These are phyloP conservation scores for Sarocladiaceae sp. DNA, from an alignment of 2,329 filamentous ascomycete genomes.

Conservation along the genomic window DNA sequence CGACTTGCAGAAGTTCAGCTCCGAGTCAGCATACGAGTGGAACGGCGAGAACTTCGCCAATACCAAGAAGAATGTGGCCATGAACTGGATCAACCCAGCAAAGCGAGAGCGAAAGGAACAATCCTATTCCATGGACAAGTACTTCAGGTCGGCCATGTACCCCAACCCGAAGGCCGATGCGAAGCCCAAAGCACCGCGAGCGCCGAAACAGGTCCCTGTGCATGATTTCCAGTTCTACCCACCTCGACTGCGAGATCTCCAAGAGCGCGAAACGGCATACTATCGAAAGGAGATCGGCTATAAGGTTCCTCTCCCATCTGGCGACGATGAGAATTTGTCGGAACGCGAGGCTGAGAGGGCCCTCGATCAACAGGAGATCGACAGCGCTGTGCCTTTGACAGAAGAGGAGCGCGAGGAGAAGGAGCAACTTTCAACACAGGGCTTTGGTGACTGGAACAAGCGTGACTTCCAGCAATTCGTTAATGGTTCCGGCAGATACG, in stretches of 20 bases:
- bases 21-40: constrained; percentile 97
- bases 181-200: constrained; percentile 91
- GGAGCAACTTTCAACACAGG: constrained; percentile 69
- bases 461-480: constrained; percentile 98
- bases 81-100: constrained; percentile 95
- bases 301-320: constrained; percentile 84
- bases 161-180: constrained; percentile 74
- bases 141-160: constrained; percentile 87
- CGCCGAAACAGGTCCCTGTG: constrained; percentile 84
- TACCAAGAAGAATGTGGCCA: constrained; percentile 83
- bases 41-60: constrained; percentile 94
- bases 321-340: constrained; percentile 77
- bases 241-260: constrained; percentile 72
- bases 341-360: constrained; percentile 84
- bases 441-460: constrained; percentile 92
- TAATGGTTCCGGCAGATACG: constrained; percentile 90
- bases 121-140: constrained; percentile 97
- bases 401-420: constrained; percentile 89
- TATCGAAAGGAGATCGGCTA: constrained; percentile 96
- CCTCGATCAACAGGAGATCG: constrained; percentile 85
- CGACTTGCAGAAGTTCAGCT: constrained; percentile 95
- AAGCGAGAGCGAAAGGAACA: constrained; percentile 98
- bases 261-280: constrained; percentile 92
- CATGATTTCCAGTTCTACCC: constrained; percentile 99
- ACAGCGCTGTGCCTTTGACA: constrained; percentile 79